Percentiles rank a stretch among this genome's conserved stretches.
Conservation (phyloP, 2,329 filamentous ascomycete species). For the Phialemonium atrogriseum region DNA sequence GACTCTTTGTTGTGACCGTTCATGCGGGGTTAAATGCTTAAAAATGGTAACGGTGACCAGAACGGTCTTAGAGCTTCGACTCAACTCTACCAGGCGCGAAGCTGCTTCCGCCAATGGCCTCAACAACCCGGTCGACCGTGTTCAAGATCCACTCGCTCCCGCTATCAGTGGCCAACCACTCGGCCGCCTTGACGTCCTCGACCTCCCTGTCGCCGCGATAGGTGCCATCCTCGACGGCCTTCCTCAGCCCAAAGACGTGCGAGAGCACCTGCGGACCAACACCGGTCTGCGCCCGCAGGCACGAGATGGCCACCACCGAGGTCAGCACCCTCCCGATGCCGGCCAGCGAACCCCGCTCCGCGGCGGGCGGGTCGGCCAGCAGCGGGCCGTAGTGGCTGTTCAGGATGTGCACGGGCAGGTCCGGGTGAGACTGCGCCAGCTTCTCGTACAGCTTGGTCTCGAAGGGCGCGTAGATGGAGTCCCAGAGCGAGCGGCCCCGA, state of each 20-base stretch:
- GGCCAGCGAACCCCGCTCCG: constrained; percentile 31
- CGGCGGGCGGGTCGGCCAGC: constrained; percentile 56
- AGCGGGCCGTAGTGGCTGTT: constrained; percentile 65
- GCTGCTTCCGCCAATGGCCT: constrained; percentile 34
- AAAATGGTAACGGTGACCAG: too few species aligned
- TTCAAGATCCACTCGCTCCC: constrained; percentile 37
- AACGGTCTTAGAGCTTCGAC: constrained; percentile 19
- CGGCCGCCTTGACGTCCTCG: constrained; percentile 23
- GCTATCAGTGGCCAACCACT: constrained; percentile 36
- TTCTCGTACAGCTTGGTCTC: constrained; percentile 62
- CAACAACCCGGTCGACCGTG: constrained; percentile 34
- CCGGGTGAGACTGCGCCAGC: constrained; percentile 68
- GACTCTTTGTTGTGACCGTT: too few species aligned
- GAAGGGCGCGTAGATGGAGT: constrained; percentile 68
- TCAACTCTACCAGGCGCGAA: constrained; percentile 23
- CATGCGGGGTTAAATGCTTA: too few species aligned
- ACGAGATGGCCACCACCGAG: constrained; percentile 64
- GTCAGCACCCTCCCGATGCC: constrained; percentile 64
- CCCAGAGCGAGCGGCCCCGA: constrained; percentile 62
- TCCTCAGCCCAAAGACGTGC: constrained; percentile 73
- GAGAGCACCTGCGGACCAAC: constrained; percentile 76
- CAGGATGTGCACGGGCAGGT: constrained; percentile 73
- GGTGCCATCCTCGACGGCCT: constrained; percentile 62
- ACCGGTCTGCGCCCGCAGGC: constrained; percentile 69
- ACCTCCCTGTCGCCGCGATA: constrained; percentile 24